Evolutionary conservation across 2,329 filamentous ascomycete species (phyloP).

Genomic region (Phialophora macrospora): DNA sequence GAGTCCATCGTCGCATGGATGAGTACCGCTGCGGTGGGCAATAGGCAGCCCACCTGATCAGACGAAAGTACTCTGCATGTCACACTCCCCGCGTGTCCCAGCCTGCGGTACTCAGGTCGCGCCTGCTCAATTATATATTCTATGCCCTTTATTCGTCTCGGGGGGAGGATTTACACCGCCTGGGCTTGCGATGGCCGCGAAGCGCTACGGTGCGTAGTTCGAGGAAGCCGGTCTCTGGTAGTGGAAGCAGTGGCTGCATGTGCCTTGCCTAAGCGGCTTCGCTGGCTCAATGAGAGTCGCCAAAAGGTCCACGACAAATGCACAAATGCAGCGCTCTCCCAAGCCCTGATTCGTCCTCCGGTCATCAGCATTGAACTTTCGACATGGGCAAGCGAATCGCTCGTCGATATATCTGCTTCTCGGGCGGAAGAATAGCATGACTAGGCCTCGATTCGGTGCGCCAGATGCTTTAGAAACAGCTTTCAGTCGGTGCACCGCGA

Average conservation of each 20-base stretch:
- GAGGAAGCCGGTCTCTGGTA: slow-evolving; percentile 1
- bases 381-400: not conserved
- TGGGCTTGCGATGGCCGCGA: not conserved
- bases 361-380: slow-evolving; percentile 11
- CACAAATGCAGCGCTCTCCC: slow-evolving; percentile 2
- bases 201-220: not conserved
- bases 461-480: slow-evolving; percentile 3
- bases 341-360: slow-evolving; percentile 9
- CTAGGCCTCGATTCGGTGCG: not conserved
- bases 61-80: not conserved
- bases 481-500: not conserved
- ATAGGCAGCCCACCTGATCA: not conserved
- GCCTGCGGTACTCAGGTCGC: not conserved
- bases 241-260: slow-evolving; percentile 20
- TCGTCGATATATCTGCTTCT: slow-evolving; percentile 2
- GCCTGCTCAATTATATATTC: not conserved
- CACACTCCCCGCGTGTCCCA: not conserved
- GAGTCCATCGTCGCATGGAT: not conserved
- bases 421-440: slow-evolving; percentile 1
- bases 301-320: slow-evolving; percentile 1
- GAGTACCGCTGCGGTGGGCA: not conserved
- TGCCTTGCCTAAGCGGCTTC: slow-evolving; percentile 35
- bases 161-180: slow-evolving; percentile 3
- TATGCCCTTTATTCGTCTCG: not conserved
- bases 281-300: slow-evolving; percentile 31